These are phyloP conservation scores for Ustilago shanxiensis DNA, from an alignment of 1,284 basidiomycete genomes.

Conservation along the genomic window DNA sequence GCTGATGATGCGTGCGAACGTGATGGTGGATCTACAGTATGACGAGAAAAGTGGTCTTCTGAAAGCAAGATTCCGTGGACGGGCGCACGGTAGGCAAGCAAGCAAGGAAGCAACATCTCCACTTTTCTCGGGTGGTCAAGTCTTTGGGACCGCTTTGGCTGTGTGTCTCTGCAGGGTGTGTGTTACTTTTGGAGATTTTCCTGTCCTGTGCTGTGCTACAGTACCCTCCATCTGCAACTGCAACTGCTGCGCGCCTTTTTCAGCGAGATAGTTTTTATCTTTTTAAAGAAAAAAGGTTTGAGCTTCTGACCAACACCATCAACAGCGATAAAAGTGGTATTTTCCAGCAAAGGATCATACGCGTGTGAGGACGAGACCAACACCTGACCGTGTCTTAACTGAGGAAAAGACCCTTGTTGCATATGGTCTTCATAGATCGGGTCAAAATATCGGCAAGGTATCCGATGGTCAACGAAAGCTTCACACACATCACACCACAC, in stretches of 20 bases:
- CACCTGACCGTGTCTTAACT: conserved; percentile 36
- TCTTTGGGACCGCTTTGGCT: neutral
- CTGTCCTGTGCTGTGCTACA: neutral
- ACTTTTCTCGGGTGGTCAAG: conserved; percentile 3
- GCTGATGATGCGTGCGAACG: neutral
- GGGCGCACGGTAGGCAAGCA: no score
- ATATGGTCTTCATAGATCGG: neutral
- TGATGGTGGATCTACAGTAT: neutral
- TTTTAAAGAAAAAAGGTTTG: neutral
- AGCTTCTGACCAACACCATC: neutral
- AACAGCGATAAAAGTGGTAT: neutral
- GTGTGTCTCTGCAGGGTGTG: neutral
- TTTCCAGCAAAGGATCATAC: neutral
- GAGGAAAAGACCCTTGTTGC: neutral
- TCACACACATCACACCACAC: no score
- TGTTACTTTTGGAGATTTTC: conserved; percentile 18
- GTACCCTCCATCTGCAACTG: neutral
- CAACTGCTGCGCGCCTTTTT: neutral
- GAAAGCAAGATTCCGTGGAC: conserved; percentile 1
- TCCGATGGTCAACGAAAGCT: neutral
- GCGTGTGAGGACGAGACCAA: conserved; percentile 23
- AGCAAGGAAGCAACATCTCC: conserved; percentile 28
- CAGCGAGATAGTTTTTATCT: no score
- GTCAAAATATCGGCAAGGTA: neutral
- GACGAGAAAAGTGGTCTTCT: neutral